Base-by-base conservation (phyloP, 176 grass and related monocot species). In the Eremochloa ophiuroides region DNA sequence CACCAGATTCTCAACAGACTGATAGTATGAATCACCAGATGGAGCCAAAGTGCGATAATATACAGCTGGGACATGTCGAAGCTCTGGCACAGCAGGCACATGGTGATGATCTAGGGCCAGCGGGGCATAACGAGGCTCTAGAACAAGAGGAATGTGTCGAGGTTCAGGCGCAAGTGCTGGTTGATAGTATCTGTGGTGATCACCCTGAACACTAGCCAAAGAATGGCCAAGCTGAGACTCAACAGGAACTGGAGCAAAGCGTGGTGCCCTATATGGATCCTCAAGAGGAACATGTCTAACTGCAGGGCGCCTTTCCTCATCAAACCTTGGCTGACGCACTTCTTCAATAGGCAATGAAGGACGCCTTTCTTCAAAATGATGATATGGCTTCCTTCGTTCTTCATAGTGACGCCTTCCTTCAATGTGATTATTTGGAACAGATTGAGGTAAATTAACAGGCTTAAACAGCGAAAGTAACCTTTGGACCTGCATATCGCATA, bases 1-100 rank as follows among this genome's bases (percentile, higher is more conserved):
- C 18, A 64, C 20, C 25, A 47, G 53, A 66, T 88, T 84, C 71
- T 71, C 76, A 75, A 40, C 83, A 84, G 64, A 39, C 1, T 29
- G 82, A 83, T 88, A 93, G 62, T 77, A 90, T 1, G 30, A 28
- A 90, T 85, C 91, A 87, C 73, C 75, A 75, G 73, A 82, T 78
- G 72, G 73, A 86, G 59, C 74, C 61, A 83, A 48, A 79, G 64
- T 75, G 35, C 26, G 79, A 43, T 86, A 82, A 64, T 86, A 86
- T 0, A 40, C 79, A 74, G 1, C 5, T 48, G 87, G 87, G 29
- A 71, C 87, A 89, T 89, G 87, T 22, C 66, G 87, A 82, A 67
- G 78, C 58, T 89, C 83, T 73, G 83, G 83, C 18, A 77, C 28
- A 85, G 35, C 35, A 85, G 72, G 34, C 13, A 44, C 78, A 85